Conservation (phyloP, 345 rosid genomes). For the Lenwebbia sp. region DNA sequence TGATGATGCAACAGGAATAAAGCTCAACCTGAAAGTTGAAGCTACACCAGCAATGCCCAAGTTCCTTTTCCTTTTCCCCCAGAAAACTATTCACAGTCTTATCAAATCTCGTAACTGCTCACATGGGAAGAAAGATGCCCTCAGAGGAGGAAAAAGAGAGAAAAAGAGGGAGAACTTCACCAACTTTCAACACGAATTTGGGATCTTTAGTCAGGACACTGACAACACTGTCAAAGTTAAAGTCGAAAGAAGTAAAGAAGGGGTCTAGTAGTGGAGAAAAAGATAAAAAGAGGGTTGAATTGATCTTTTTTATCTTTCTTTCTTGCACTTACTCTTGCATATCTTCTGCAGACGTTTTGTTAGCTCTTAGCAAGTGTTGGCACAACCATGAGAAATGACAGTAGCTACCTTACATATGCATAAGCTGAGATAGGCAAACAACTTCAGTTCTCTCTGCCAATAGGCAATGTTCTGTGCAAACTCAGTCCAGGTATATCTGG, state of each 20-base stretch:
- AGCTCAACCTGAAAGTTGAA: background rate
- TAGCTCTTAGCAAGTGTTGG: background rate
- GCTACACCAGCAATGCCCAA: background rate
- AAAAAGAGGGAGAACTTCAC: background rate
- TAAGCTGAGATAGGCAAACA: background rate
- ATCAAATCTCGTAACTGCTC: background rate
- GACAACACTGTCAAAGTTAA: background rate
- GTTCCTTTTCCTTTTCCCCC: background rate
- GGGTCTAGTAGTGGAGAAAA: background rate
- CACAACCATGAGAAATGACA: background rate
- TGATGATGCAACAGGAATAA: background rate
- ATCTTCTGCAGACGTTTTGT: background rate
- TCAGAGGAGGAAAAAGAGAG: background rate
- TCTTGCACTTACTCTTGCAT: background rate
- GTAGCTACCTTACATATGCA: background rate
- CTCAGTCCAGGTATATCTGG: background rate
- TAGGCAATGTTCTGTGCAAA: background rate
- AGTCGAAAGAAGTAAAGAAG: background rate
- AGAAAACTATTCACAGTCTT: background rate
- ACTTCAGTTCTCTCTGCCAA: background rate
- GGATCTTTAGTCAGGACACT: background rate
- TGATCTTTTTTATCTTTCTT: background rate
- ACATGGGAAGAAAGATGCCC: background rate
- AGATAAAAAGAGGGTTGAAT: background rate
- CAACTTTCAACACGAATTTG: background rate